phyloP scores from a whole-genome alignment of 139 green algal species.

The Nannochloris sp. region DNA sequence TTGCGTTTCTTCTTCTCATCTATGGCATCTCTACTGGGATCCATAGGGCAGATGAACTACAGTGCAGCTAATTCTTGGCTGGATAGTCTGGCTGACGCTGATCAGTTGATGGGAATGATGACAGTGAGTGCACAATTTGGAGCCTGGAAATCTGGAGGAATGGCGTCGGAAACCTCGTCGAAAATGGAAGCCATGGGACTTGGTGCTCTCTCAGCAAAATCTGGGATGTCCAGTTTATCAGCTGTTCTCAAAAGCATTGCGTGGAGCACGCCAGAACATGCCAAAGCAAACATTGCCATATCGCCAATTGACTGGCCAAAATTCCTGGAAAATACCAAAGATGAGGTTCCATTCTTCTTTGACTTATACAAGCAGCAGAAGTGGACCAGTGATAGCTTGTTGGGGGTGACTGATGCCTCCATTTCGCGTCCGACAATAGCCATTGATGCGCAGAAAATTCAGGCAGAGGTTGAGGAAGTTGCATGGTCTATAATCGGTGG shows the following conservation, averaged over 20 bases:
- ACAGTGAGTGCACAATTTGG: conserved; percentile 53
- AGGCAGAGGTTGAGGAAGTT: conserved; percentile 10
- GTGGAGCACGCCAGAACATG: not conserved
- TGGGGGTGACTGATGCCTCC: not conserved
- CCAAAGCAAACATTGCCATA: conserved; percentile 6
- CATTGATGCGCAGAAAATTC: not conserved
- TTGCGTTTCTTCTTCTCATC: conserved; percentile 43
- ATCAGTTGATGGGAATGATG: conserved; percentile 16
- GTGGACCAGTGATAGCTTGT: not conserved
- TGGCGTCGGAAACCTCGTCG: conserved; percentile 22
- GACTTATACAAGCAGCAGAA: conserved; percentile 1
- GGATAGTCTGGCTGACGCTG: conserved; percentile 27
- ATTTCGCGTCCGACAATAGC: not conserved
- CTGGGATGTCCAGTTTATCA: conserved; percentile 16
- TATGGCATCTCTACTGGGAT: conserved; percentile 53
- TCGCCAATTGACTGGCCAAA: conserved; percentile 24
- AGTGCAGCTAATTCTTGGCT: conserved; percentile 47
- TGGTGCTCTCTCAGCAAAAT: conserved; percentile 11
- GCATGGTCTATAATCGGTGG: conserved; percentile 8
- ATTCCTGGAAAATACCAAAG: conserved; percentile 8
- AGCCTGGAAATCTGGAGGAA: conserved; percentile 48
- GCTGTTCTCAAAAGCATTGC: conserved; percentile 15
- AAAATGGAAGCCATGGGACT: conserved; percentile 32
- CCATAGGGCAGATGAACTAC: conserved; percentile 58
- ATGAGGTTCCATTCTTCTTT: not conserved